These are phyloP conservation scores for Rubia peregrina DNA, from an alignment of 305 asterid species.

Conservation along the genomic window DNA sequence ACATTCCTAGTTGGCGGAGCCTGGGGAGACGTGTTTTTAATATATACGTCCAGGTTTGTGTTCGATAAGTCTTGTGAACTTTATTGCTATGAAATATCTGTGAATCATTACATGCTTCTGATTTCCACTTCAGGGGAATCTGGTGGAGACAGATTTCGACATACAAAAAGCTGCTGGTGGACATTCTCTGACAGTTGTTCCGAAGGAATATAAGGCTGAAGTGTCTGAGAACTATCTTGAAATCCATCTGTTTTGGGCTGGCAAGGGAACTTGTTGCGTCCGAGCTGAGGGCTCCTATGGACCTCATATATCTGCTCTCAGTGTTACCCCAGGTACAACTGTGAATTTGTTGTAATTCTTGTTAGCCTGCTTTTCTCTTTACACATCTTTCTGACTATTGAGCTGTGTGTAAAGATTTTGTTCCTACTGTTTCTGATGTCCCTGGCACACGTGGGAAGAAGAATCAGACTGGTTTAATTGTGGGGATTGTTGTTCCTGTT, in stretches of 20 bases:
- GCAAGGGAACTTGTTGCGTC: conserved; percentile 80
- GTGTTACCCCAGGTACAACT: conserved; percentile 44
- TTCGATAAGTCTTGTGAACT: background rate
- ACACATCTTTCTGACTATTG: conserved; percentile 10
- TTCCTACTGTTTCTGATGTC: conserved; percentile 41
- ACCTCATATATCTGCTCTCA: conserved; percentile 63
- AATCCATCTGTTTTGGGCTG: conserved; percentile 78
- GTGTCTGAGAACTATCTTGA: conserved; percentile 62
- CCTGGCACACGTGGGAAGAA: conserved; percentile 40
- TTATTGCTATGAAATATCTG: background rate
- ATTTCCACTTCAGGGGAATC: conserved; percentile 42
- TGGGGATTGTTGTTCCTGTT: conserved; percentile 50
- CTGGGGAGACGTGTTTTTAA: conserved; percentile 65
- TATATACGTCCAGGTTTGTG: conserved; percentile 57
- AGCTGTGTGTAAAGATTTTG: conserved; percentile 40
- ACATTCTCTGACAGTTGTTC: conserved; percentile 37
- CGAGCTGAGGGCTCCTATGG: conserved; percentile 58
- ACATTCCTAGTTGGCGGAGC: conserved; percentile 40
- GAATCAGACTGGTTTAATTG: conserved; percentile 51
- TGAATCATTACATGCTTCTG: background rate
- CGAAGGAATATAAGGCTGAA: conserved; percentile 23
- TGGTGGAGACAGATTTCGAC: conserved; percentile 45
- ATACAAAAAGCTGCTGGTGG: conserved; percentile 52
- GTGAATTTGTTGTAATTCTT: background rate
- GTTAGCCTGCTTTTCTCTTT: background rate